These are phyloP conservation scores for Phytopythium oedochilum DNA, from an alignment of 352 stramenopile genomes.

Conservation along the genomic window DNA sequence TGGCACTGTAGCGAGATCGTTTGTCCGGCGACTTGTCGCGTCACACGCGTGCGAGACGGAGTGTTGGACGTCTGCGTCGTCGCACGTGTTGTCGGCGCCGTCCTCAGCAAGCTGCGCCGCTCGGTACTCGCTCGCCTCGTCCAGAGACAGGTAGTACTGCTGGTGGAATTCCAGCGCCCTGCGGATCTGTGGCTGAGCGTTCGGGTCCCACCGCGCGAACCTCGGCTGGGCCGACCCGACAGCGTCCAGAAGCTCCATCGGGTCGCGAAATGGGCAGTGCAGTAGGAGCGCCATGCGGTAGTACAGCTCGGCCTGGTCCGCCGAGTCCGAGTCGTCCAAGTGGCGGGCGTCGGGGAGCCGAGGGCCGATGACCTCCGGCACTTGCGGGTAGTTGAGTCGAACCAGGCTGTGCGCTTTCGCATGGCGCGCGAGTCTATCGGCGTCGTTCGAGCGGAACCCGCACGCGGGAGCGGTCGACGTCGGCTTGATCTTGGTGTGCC, in stretches of 20 bases:
- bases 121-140: constrained; percentile 7
- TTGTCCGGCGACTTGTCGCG: too few species aligned
- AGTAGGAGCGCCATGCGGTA: constrained; percentile 9
- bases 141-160: constrained; percentile 10
- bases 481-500: neutral
- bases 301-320: constrained; percentile 10
- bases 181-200: neutral
- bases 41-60: too few species aligned
- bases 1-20: neutral
- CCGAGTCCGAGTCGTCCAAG: constrained; percentile 5
- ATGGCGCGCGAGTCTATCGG: neutral
- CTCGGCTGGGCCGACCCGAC: neutral
- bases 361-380: constrained; percentile 16
- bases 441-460: too few species aligned
- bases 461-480: too few species aligned
- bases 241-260: neutral
- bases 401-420: neutral
- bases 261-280: constrained; percentile 9
- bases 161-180: constrained; percentile 12
- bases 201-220: neutral
- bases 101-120: neutral
- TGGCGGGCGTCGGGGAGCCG: constrained; percentile 9
- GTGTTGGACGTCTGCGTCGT: neutral
- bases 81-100: neutral
- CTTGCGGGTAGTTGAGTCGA: constrained; percentile 7